Evolutionary conservation across 2,329 filamentous ascomycete genomes (phyloP).

Genomic region (Alternaria angustiovoidea): DNA sequence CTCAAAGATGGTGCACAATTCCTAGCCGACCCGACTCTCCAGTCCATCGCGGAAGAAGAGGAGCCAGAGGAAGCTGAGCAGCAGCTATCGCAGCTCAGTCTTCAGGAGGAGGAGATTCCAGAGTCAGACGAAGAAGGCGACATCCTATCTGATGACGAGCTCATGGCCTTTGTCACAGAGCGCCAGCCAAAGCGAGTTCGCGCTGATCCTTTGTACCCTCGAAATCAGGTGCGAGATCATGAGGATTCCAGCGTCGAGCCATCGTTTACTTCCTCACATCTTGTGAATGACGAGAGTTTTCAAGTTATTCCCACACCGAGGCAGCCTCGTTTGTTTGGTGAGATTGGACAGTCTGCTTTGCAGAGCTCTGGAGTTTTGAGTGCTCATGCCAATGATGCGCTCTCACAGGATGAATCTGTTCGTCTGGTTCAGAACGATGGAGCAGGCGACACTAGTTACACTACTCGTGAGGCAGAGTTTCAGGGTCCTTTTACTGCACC

Average conservation of each 20-base stretch:
- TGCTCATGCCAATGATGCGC: constrained; percentile 39
- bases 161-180: constrained; percentile 41
- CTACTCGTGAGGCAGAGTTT: constrained; percentile 19
- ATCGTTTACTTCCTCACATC: constrained; percentile 46
- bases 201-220: constrained; percentile 48
- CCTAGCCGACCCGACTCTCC: constrained; percentile 40
- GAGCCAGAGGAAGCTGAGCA: constrained; percentile 63
- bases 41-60: constrained; percentile 62
- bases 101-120: constrained; percentile 54
- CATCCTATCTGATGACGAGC: constrained; percentile 43
- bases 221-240: constrained; percentile 50
- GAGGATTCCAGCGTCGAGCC: constrained; percentile 51
- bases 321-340: constrained; percentile 64
- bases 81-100: constrained; percentile 60
- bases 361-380: constrained; percentile 60
- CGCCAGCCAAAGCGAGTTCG: constrained; percentile 57
- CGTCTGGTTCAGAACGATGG: constrained; percentile 9
- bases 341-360: constrained; percentile 65
- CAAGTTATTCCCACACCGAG: constrained; percentile 32
- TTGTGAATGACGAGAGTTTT: constrained; percentile 41
- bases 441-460: constrained; percentile 16
- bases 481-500: constrained; percentile 26
- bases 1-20: constrained; percentile 62
- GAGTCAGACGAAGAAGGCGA: constrained; percentile 40
- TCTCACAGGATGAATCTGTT: constrained; percentile 31